These are phyloP conservation scores for Hypoxylon sp. DNA, from an alignment of 2,329 filamentous ascomycete species.

Conservation along the genomic window DNA sequence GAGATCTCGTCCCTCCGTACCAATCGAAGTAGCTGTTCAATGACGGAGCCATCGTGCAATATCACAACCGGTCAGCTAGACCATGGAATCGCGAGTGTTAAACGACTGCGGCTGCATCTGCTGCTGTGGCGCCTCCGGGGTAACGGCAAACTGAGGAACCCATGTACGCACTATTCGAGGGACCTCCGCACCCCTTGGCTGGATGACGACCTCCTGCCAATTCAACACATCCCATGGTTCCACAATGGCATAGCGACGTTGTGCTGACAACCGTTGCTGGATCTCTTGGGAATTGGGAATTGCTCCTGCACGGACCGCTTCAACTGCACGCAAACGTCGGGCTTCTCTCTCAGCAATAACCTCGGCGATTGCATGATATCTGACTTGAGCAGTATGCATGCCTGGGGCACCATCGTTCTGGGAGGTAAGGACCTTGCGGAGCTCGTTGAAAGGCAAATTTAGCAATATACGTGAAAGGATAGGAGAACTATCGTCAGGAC, in stretches of 20 bases:
- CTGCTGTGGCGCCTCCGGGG: constrained; percentile 38
- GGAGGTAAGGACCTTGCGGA: constrained; percentile 76
- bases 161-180: constrained; percentile 61
- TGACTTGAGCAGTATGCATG: constrained; percentile 63
- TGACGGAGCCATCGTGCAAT: constrained; percentile 42
- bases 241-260: constrained; percentile 56
- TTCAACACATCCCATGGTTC: constrained; percentile 63
- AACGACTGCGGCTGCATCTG: constrained; percentile 38
- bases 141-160: constrained; percentile 55
- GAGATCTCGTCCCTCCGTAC: constrained; percentile 35
- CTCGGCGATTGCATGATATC: constrained; percentile 63
- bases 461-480: constrained; percentile 75
- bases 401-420: constrained; percentile 66
- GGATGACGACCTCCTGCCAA: constrained; percentile 62
- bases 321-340: constrained; percentile 63
- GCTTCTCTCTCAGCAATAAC: constrained; percentile 70
- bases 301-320: constrained; percentile 56
- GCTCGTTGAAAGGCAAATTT: constrained; percentile 75
- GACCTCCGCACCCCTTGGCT: constrained; percentile 57
- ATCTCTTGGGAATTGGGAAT: constrained; percentile 56
- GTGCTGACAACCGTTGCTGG: constrained; percentile 53
- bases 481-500: constrained; percentile 57
- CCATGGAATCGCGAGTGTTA: constrained; percentile 49
- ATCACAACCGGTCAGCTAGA: constrained; percentile 45
- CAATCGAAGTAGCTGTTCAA: constrained; percentile 44